Percentiles rank a stretch among this genome's conserved stretches.
These are phyloP conservation scores for Reticulomyxa filosa DNA, from an alignment of 78 protist genomes.

Conservation along the genomic window DNA sequence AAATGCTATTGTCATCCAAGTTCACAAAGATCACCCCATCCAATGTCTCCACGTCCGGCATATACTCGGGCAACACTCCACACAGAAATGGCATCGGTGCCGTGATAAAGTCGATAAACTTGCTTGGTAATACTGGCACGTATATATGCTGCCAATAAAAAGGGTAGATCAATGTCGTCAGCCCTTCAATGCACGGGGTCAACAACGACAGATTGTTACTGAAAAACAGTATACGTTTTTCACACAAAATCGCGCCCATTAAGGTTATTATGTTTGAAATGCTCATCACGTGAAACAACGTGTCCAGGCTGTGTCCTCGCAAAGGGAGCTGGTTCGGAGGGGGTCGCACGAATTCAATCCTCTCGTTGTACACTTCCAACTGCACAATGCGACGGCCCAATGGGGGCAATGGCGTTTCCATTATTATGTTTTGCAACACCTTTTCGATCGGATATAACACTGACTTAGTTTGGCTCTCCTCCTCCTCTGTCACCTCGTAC, in stretches of 20 bases:
- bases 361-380: background rate
- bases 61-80: background rate
- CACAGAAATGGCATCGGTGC: constrained; percentile 7
- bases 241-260: background rate
- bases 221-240: background rate
- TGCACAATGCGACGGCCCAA: background rate
- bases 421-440: background rate
- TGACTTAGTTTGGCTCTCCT: background rate
- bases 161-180: constrained; percentile 4
- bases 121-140: background rate
- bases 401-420: background rate
- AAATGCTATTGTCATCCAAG: background rate
- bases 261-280: background rate
- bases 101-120: background rate
- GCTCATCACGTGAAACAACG: background rate
- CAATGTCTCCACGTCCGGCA: background rate
- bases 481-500: background rate
- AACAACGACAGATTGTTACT: background rate
- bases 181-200: background rate
- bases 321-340: constrained; percentile 9
- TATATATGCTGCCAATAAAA: constrained; percentile 5
- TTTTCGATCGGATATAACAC: background rate
- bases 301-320: background rate
- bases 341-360: constrained; percentile 5
- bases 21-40: constrained; percentile 3